Conservation (phyloP, 768 basidiomycete genomes). For the Calocybe cyanea region DNA sequence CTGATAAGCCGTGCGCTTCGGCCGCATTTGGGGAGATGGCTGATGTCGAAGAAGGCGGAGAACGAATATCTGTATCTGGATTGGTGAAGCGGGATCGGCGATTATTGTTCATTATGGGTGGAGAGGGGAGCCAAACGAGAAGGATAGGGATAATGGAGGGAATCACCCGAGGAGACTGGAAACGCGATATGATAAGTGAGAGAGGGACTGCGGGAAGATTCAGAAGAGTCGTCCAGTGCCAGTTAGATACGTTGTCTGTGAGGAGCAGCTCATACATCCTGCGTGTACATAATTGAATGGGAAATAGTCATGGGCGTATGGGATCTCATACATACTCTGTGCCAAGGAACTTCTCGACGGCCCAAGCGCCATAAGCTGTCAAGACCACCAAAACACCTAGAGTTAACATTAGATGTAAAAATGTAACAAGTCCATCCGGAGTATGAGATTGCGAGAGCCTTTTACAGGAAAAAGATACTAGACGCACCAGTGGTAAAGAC, state of each 20-base stretch:
- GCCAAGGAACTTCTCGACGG: constrained; percentile 66
- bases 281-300: background rate
- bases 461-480: too few species aligned
- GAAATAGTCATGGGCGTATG: too few species aligned
- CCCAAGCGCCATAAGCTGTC: constrained; percentile 71
- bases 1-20: constrained; percentile 1
- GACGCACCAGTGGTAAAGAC: constrained; percentile 61
- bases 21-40: background rate
- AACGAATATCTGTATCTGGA: background rate
- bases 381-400: constrained; percentile 42
- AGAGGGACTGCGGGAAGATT: constrained; percentile 73
- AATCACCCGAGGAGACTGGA: constrained; percentile 31
- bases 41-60: constrained; percentile 25
- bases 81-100: constrained; percentile 17
- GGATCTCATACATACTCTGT: constrained; percentile 57
- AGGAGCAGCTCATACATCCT: constrained; percentile 64
- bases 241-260: constrained; percentile 64
- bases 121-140: constrained; percentile 42
- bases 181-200: constrained; percentile 60
- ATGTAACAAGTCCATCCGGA: background rate
- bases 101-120: constrained; percentile 26
- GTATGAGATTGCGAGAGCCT: too few species aligned
- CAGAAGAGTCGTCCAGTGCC: constrained; percentile 74
- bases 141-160: constrained; percentile 42
- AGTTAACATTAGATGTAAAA: background rate